A percentile compares a stretch with the other conserved stretches of the same genome.
Conservation (phyloP, 2,329 filamentous ascomycete genomes). For the Aspergillus vadensis region DNA sequence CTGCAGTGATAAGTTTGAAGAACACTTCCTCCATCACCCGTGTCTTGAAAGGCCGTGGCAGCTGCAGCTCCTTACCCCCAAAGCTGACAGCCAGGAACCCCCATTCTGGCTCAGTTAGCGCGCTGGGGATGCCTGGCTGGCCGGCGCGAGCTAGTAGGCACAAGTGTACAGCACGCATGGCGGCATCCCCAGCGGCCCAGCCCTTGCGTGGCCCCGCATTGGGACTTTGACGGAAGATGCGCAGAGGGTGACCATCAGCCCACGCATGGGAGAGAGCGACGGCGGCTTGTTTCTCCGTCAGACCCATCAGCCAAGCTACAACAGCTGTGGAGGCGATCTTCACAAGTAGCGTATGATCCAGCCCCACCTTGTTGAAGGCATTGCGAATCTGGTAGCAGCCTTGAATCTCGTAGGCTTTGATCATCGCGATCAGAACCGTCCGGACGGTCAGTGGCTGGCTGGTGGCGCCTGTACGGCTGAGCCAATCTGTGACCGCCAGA, state of each 20-base stretch:
- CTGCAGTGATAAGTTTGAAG: constrained; percentile 19
- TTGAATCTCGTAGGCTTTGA: constrained; percentile 50
- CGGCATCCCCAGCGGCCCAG: constrained; percentile 30
- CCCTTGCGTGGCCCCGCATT: constrained; percentile 46
- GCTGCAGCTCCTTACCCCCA: constrained; percentile 2
- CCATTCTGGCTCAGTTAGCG: constrained; percentile 31
- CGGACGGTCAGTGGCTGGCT: constrained; percentile 35
- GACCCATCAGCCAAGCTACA: constrained; percentile 41
- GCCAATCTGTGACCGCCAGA: constrained; percentile 38
- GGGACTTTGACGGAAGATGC: constrained; percentile 35
- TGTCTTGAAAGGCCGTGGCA: constrained; percentile 1
- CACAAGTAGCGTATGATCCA: constrained; percentile 47
- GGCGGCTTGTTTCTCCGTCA: constrained; percentile 37
- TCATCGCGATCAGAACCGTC: constrained; percentile 35
- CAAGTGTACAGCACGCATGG: background rate
- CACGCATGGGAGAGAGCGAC: constrained; percentile 43
- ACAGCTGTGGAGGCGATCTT: constrained; percentile 46
- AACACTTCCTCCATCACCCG: constrained; percentile 12
- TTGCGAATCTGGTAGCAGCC: constrained; percentile 42
- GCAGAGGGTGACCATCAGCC: constrained; percentile 42
- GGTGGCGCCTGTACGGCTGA: constrained; percentile 22
- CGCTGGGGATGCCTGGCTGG: constrained; percentile 21
- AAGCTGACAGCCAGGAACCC: constrained; percentile 31
- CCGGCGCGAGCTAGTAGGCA: background rate
- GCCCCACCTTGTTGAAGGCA: constrained; percentile 42